These are phyloP conservation scores for Jatropha curcas DNA, from an alignment of 345 rosid genomes.

Conservation along the genomic window DNA sequence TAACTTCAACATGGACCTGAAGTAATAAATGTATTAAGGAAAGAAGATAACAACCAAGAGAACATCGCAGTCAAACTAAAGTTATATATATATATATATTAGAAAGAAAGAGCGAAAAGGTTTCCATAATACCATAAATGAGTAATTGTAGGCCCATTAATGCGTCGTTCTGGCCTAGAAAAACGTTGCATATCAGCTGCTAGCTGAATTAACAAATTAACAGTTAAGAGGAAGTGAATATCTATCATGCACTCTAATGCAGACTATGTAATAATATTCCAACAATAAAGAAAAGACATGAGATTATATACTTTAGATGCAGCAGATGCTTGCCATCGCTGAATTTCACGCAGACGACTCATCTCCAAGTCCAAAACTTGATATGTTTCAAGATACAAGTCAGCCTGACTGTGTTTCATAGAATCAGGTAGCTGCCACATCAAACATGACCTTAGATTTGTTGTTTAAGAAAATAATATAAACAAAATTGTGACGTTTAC, in stretches of 20 bases:
- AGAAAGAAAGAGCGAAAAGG: conserved; percentile 6
- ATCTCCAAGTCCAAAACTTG: conserved; percentile 99
- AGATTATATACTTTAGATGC: conserved; percentile 67
- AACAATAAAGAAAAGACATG: conserved; percentile 6
- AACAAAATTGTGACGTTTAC: background rate
- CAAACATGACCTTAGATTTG: conserved; percentile 5
- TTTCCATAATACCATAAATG: conserved; percentile 72
- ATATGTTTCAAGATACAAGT: conserved; percentile 91
- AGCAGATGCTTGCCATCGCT: conserved; percentile 95
- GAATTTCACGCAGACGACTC: conserved; percentile 97
- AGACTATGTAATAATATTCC: conserved; percentile 2
- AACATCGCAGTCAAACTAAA: background rate
- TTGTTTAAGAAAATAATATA: background rate
- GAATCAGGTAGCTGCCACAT: conserved; percentile 89
- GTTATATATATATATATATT: background rate
- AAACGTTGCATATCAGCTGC: conserved; percentile 99
- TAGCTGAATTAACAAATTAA: conserved; percentile 58
- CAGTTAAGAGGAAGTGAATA: conserved; percentile 9
- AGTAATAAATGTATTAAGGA: conserved; percentile 23
- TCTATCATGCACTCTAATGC: conserved; percentile 1
- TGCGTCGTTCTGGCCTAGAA: conserved; percentile 95
- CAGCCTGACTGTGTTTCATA: conserved; percentile 99
- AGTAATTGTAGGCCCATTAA: conserved; percentile 94
- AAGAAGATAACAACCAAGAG: background rate
- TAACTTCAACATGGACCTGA: conserved; percentile 94